A percentile compares a stretch with the other conserved stretches of the same genome.
phyloP scores from a whole-genome alignment of 1,139 yeast genomes.

The Groenewaldozyma sp. region DNA sequence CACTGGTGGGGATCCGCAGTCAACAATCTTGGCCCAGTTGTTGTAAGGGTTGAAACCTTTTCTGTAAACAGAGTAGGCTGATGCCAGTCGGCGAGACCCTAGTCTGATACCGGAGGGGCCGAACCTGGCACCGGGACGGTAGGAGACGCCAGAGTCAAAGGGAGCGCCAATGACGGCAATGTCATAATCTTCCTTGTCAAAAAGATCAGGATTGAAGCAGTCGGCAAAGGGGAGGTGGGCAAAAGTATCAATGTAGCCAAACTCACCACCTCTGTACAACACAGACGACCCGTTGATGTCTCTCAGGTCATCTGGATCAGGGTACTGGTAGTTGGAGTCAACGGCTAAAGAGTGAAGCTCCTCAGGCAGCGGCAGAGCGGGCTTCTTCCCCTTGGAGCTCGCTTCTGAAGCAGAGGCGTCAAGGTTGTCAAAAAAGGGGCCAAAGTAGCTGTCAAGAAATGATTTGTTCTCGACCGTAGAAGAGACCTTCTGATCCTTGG shows the following conservation, averaged over 20 bases:
- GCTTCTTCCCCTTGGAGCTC: slow-evolving; percentile 21
- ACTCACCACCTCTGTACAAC: slow-evolving; percentile 33
- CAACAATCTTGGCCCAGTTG: slow-evolving; percentile 46
- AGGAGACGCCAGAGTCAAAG: slow-evolving; percentile 65
- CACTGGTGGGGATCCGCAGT: slow-evolving; percentile 72
- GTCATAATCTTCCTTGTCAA: slow-evolving; percentile 36
- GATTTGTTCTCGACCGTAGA: slow-evolving; percentile 15
- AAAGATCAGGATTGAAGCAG: slow-evolving; percentile 34
- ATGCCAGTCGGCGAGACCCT: slow-evolving; percentile 49
- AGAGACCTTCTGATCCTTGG: background rate
- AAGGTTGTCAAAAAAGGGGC: slow-evolving; percentile 26
- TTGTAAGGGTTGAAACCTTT: slow-evolving; percentile 52
- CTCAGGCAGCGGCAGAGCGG: slow-evolving; percentile 25
- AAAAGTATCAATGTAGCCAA: slow-evolving; percentile 41
- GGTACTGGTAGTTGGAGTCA: slow-evolving; percentile 29
- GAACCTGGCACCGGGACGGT: slow-evolving; percentile 66
- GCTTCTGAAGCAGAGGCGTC: background rate
- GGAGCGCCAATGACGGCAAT: slow-evolving; percentile 68
- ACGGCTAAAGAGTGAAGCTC: slow-evolving; percentile 24
- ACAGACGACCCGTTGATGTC: slow-evolving; percentile 32
- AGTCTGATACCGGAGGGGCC: slow-evolving; percentile 67
- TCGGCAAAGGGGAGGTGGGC: slow-evolving; percentile 57
- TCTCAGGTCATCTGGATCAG: slow-evolving; percentile 33
- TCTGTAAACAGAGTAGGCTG: slow-evolving; percentile 38
- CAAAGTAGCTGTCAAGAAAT: slow-evolving; percentile 30